Conservation (phyloP, 1,284 basidiomycete species). For the Ustilago vetiveriae region DNA sequence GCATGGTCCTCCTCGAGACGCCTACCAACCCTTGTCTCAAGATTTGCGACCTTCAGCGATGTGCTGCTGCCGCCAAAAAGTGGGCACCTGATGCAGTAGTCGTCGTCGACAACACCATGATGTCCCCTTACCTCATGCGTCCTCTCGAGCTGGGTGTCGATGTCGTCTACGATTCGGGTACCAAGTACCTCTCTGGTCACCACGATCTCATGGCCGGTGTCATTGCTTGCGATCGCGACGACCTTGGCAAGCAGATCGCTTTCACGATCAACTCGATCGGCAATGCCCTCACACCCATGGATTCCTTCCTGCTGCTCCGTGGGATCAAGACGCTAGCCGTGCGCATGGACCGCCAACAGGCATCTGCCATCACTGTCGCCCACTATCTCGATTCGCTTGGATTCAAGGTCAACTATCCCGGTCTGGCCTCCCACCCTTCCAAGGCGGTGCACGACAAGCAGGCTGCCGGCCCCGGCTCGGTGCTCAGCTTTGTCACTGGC, state of each 20-base stretch:
- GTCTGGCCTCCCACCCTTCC: constrained; percentile 82
- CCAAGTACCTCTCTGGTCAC: constrained; percentile 97
- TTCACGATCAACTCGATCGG: constrained; percentile 96
- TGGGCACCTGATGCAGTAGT: constrained; percentile 63
- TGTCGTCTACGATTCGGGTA: constrained; percentile 96
- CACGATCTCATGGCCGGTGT: constrained; percentile 93
- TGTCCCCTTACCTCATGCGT: constrained; percentile 97
- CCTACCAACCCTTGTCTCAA: constrained; percentile 98
- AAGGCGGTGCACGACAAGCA: constrained; percentile 80
- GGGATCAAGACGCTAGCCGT: constrained; percentile 97
- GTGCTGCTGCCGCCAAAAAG: constrained; percentile 56
- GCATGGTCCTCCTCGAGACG: constrained; percentile 80
- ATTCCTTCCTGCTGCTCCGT: constrained; percentile 89
- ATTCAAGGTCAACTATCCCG: constrained; percentile 94
- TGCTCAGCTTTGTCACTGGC: constrained; percentile 92
- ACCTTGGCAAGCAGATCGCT: constrained; percentile 85
- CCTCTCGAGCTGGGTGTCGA: constrained; percentile 96
- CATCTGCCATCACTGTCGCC: constrained; percentile 84
- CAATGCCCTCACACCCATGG: constrained; percentile 85
- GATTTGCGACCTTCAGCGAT: constrained; percentile 83
- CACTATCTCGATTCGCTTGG: constrained; percentile 86
- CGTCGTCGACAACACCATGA: constrained; percentile 92
- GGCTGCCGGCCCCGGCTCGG: constrained; percentile 89
- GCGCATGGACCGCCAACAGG: constrained; percentile 94
- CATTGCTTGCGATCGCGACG: constrained; percentile 84